Evolutionary conservation across 2,329 filamentous ascomycete genomes (phyloP), one percentile per base, ranked within the genome.

Genomic region (Fusarium verrucosum): DNA sequence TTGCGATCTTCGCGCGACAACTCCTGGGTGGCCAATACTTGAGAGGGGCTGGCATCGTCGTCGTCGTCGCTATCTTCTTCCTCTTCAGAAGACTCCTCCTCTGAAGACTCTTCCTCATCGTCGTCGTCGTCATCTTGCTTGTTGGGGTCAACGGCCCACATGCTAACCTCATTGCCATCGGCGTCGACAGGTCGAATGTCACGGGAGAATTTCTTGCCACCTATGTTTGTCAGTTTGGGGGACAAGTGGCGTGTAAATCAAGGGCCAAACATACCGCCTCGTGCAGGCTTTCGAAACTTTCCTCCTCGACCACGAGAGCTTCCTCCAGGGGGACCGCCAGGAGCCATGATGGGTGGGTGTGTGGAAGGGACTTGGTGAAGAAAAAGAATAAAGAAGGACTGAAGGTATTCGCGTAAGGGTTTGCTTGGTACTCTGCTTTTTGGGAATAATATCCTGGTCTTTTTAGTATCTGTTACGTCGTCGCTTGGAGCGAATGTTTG

Each of bases 161-260:
- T 94, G 83, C 90, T 89, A 64, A 94, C 83, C 70, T 92, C 88
- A 74, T 95, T 95, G 70, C 94, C 95, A 74, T 98, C 92, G 70
- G 89, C 89, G 74, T 97, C 94, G 73, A 95, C 81, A 19, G 94
- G 94, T 77, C 92, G 89, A 42, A 98, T 88, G 77, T 97, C 89
- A 68, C 92, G 90, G 69, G 94, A 97, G 82, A 96, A 99, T 75
- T 96, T 90, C 80, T 97, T 97, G 74, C 95, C 95, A 64, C 94
- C 94, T 97, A 5, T 6, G 2, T 16, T 26, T 44, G 50, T 54
- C 40, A 63, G 38, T 25, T 6, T 10, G 7, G 32, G 10, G 2
- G 7, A 3, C 44, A 16, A 42, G 32, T 20, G 7, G 14, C 30
- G 8, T 32, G 7, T 13, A 16, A 35, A 32, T 23, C 14, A 25